phyloP scores from a whole-genome alignment of 495 filamentous ascomycete species.

The Podospora pseudopauciseta region DNA sequence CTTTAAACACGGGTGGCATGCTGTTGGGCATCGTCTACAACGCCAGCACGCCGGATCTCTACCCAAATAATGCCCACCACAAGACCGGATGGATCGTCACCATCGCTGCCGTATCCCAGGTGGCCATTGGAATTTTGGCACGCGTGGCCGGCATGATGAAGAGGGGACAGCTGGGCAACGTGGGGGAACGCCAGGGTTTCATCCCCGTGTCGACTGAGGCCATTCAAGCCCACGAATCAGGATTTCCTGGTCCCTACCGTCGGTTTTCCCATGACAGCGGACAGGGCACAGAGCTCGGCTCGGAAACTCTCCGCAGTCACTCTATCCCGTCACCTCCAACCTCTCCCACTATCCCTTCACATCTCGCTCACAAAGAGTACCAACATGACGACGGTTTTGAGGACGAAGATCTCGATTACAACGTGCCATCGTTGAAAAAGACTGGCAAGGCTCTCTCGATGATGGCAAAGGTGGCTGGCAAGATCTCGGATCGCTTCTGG shows the following conservation, averaged over 20 bases:
- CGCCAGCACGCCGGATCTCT: slow-evolving; percentile 78
- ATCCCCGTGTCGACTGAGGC: slow-evolving; percentile 67
- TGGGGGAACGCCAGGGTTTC: slow-evolving; percentile 50
- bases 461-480: slow-evolving; percentile 30
- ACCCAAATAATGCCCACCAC: slow-evolving; percentile 82
- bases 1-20: slow-evolving; percentile 66
- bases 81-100: slow-evolving; percentile 86
- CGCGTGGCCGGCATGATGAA: slow-evolving; percentile 40
- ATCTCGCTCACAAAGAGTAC: slow-evolving; percentile 50
- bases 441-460: slow-evolving; percentile 25
- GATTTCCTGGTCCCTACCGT: slow-evolving; percentile 45
- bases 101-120: slow-evolving; percentile 65
- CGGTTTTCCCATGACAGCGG: slow-evolving; percentile 84
- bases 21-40: slow-evolving; percentile 76
- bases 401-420: slow-evolving; percentile 29
- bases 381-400: slow-evolving; percentile 44
- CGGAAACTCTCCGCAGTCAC: slow-evolving; percentile 60
- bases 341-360: slow-evolving; percentile 43
- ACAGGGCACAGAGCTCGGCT: slow-evolving; percentile 74
- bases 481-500: slow-evolving; percentile 44
- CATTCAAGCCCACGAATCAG: slow-evolving; percentile 57
- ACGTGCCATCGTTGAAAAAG: slow-evolving; percentile 22
- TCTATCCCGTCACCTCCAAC: slow-evolving; percentile 59
- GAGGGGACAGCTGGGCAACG: slow-evolving; percentile 9
- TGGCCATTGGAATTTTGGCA: slow-evolving; percentile 62